phyloP scores from a whole-genome alignment of 805 yeast genomes.

The Ogataea parapolymorpha region DNA sequence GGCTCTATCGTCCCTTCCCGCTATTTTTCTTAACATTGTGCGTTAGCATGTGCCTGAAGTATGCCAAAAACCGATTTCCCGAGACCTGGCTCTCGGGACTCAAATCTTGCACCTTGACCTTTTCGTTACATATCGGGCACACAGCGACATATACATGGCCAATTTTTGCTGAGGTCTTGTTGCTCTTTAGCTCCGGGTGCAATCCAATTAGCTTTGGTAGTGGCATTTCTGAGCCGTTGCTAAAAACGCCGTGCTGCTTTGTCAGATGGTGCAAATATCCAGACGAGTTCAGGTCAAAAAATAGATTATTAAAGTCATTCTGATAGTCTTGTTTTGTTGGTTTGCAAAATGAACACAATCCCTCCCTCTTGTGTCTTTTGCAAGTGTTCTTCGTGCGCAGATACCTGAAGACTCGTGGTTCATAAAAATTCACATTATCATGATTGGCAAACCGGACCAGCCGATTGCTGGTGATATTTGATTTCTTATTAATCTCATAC shows the following conservation, averaged over 20 bases:
- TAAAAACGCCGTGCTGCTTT: conserved; percentile 26
- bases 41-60: conserved; percentile 19
- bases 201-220: conserved; percentile 17
- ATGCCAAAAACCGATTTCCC: conserved; percentile 17
- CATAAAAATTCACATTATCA: conserved; percentile 14
- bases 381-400: conserved; percentile 7
- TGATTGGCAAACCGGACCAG: conserved; percentile 6
- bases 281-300: conserved; percentile 24
- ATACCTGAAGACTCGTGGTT: conserved; percentile 17
- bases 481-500: conserved; percentile 11
- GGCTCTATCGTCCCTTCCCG: conserved; percentile 8
- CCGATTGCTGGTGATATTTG: conserved; percentile 2
- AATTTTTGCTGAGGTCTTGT: conserved; percentile 11
- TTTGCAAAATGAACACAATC: conserved; percentile 24
- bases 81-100: conserved; percentile 5
- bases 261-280: conserved; percentile 27
- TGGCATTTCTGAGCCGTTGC: conserved; percentile 24
- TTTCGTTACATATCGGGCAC: conserved; percentile 14
- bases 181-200: conserved; percentile 15
- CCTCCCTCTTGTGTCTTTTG: conserved; percentile 19
- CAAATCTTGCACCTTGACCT: conserved; percentile 15
- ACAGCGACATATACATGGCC: conserved; percentile 16
- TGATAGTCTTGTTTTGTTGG: conserved; percentile 10
- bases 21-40: conserved; percentile 16
- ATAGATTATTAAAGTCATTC: conserved; percentile 12